Evolutionary conservation across 108 stramenopile species (phyloP), one percentile per base, ranked within the genome.

Genomic region (Conticribra weissflogii): DNA sequence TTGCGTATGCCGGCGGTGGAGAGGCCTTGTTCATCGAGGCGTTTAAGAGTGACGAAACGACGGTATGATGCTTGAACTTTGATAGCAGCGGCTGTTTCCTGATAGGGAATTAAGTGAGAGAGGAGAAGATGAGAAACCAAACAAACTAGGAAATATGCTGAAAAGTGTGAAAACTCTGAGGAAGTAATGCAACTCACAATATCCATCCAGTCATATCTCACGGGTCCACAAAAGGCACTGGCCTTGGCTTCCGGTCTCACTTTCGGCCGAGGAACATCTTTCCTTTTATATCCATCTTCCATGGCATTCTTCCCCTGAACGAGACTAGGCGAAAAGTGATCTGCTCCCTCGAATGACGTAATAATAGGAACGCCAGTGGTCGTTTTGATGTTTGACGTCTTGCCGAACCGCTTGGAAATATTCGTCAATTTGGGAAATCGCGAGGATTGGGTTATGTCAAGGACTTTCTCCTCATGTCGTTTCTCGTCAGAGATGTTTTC

Each of bases 161-260:
- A n/a, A n/a, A n/a, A n/a, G n/a, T n/a, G n/a, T n/a, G n/a, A n/a
- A n/a, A n/a, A n/a, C n/a, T n/a, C n/a, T n/a, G n/a, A n/a, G n/a
- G n/a, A n/a, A n/a, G n/a, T n/a, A n/a, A n/a, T n/a, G n/a, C n/a
- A 34, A 89, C 88, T 74, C 76, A 90, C 91, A 70, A 94, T 83
- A 79, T 94, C 92, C 64, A 94, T 88, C 92, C 92, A 94, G 68
- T 94, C 92, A 76, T 90, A 94, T n/a, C 92, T 78, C 4, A 86
- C 76, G 3, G 89, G 86, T 19, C 92, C 92, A 16, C 73, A 45
- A 71, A 91, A 94, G 25, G 92, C 92, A 9, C 86, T 74, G 9
- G 80, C 76, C 25, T 72, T 71, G 17, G 87, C 92, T 0, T 81
- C 18, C 14, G 92, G 92, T 19, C 87, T 77, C 15, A 48, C 66